These are phyloP conservation scores for Penicillium sp. DNA, from an alignment of 2,329 filamentous ascomycete species.

Conservation along the genomic window DNA sequence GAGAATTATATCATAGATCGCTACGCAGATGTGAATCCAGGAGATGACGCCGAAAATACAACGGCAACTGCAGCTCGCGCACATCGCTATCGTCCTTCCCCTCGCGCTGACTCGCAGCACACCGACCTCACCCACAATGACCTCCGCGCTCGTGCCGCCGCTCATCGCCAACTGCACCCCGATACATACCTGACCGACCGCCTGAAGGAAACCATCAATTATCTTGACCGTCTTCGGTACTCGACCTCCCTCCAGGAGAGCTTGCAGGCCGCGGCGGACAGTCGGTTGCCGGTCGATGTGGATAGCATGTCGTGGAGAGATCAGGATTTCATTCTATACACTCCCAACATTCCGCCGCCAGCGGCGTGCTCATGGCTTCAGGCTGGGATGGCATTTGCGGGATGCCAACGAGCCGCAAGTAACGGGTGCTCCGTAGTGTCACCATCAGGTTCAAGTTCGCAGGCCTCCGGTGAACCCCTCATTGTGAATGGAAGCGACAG, in stretches of 20 bases:
- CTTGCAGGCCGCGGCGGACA: conserved; percentile 51
- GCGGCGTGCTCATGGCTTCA: conserved; percentile 59
- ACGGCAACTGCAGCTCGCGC: conserved; percentile 19
- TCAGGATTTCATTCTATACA: conserved; percentile 58
- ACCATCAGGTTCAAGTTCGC: conserved; percentile 29
- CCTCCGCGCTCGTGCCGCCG: conserved; percentile 34
- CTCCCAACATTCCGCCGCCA: conserved; percentile 48
- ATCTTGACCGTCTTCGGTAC: conserved; percentile 57
- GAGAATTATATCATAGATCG: conserved; percentile 42
- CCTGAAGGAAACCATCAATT: conserved; percentile 59
- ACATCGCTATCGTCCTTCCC: conserved; percentile 34
- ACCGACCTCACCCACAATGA: conserved; percentile 32
- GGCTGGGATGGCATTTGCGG: conserved; percentile 58
- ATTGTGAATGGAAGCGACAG: conserved; percentile 36
- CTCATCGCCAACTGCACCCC: conserved; percentile 37
- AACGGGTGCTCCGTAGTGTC: conserved; percentile 28
- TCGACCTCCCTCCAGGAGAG: conserved; percentile 54
- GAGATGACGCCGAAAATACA: conserved; percentile 26
- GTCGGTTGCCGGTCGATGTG: conserved; percentile 49
- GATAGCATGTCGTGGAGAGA: conserved; percentile 52
- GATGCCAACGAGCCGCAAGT: conserved; percentile 56
- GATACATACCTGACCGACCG: conserved; percentile 36
- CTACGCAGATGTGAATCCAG: conserved; percentile 27
- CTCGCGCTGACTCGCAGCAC: conserved; percentile 28
- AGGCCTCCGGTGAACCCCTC: conserved; percentile 31